Conservation (phyloP, 2,329 filamentous ascomycete species). For the Seiridium cupressi region DNA sequence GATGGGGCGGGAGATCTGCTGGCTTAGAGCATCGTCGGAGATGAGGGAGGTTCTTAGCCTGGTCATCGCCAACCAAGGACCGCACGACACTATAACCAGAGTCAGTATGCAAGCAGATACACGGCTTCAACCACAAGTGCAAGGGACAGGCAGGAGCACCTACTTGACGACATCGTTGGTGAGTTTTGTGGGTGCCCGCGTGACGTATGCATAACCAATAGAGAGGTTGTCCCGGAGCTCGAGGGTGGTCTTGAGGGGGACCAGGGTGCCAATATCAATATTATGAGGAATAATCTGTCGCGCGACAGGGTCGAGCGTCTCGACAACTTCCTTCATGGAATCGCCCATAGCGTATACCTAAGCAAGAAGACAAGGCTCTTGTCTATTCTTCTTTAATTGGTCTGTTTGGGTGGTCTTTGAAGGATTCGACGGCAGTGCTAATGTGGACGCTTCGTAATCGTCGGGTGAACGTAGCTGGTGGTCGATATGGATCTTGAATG, state of each 20-base stretch:
- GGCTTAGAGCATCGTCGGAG: slow-evolving; percentile 75
- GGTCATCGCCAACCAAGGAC: slow-evolving; percentile 55
- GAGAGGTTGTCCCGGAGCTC: slow-evolving; percentile 60
- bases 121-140: background rate
- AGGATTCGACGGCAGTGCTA: background rate
- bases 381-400: slow-evolving; percentile 13
- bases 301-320: slow-evolving; percentile 34
- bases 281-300: slow-evolving; percentile 27
- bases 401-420: background rate
- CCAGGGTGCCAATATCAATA: slow-evolving; percentile 37
- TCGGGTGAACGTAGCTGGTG: no score
- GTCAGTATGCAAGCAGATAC: background rate
- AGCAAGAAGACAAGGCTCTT: slow-evolving; percentile 26
- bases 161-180: slow-evolving; percentile 74
- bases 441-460: background rate
- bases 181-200: slow-evolving; percentile 68
- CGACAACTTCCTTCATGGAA: slow-evolving; percentile 34
- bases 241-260: slow-evolving; percentile 63
- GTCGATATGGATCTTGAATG: no score
- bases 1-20: slow-evolving; percentile 63
- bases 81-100: slow-evolving; percentile 49
- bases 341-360: slow-evolving; percentile 33
- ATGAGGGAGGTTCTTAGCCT: slow-evolving; percentile 66
- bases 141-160: slow-evolving; percentile 25
- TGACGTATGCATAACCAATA: slow-evolving; percentile 65